Evolutionary conservation across 164 flowering plant genomes (phyloP), one percentile per base, ranked within the genome.

Genomic region (Macadamia integrifolia): DNA sequence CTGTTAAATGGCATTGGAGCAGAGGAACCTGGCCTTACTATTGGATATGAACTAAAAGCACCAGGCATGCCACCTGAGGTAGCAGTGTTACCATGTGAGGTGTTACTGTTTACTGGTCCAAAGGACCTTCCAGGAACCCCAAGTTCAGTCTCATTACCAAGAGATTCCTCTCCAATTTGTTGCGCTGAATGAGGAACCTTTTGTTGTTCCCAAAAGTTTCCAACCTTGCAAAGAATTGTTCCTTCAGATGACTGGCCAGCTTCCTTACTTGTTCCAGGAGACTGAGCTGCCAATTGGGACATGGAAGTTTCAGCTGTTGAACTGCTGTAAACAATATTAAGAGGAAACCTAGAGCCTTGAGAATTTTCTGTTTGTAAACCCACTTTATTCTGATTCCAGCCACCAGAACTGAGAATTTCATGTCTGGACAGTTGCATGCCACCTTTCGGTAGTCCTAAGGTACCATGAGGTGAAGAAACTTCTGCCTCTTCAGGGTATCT

Each of bases 331-430:
- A 60, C 46, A 53, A 60, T 74, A 73, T 74, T 65, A 31, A 79
- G 62, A 48, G 78, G 64, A 75, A 82, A 71, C 60, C 76, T 72
- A 46, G 80, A 77, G 68, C 80, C 74, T 71, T 78, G 82, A 67
- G 80, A 68, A 53, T 67, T 69, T 56, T 78, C 84, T 66, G 75
- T 64, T 14, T 72, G 69, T 2, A 77, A 58, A 6, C 83, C 79
- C 31, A 63, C 61, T 76, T 77, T 84, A 68, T 66, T 78, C 71
- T 79, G 85, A 76, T 75, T 82, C 84, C 82, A 81, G 58, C 73
- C 77, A 73, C 76, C 76, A 57, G 79, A 65, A 70, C 68, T 74
- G 43, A 72, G 55, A 52, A 17, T 68, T 50, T 77, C 84, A 67
- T 75, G 76, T 65, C 78, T 43, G 35, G 73, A 50, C 14, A 76